Percentiles rank a stretch among this genome's conserved stretches.
These are phyloP conservation scores for Eimeria maxima DNA, from an alignment of 169 alveolate species.

Conservation along the genomic window DNA sequence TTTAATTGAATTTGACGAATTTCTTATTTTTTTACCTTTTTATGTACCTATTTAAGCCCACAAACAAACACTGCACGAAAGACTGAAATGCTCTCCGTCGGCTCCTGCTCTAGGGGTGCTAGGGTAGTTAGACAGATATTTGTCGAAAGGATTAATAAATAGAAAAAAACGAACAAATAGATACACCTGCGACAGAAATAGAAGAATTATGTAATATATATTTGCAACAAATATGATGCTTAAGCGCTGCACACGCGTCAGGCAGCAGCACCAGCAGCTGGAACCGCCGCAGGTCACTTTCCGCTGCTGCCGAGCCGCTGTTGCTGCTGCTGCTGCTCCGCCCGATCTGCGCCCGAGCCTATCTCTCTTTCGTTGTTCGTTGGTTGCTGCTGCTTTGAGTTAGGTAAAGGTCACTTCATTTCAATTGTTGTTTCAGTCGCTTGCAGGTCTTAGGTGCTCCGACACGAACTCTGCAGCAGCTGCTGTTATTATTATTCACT, in stretches of 20 bases:
- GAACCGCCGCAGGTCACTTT: slow-evolving; percentile 11
- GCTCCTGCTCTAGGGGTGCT: too few relatives aligned
- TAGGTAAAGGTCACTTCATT: not conserved
- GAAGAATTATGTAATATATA: not conserved
- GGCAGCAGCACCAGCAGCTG: slow-evolving; percentile 23
- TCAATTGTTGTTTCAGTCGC: not conserved
- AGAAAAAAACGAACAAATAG: too few relatives aligned
- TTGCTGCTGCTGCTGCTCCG: too few relatives aligned
- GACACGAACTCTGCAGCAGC: not conserved
- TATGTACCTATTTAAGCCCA: too few relatives aligned
- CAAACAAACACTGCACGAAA: too few relatives aligned
- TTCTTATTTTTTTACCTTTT: too few relatives aligned
- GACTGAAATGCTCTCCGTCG: too few relatives aligned
- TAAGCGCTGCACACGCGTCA: not conserved
- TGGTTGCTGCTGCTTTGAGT: not conserved
- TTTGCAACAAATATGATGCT: not conserved
- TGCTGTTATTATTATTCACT: not conserved
- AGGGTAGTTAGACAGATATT: too few relatives aligned
- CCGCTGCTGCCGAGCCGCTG: not conserved
- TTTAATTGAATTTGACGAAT: too few relatives aligned
- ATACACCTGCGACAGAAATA: not conserved
- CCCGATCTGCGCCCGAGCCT: not conserved
- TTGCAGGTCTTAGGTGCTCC: not conserved
- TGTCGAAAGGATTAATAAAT: too few relatives aligned
- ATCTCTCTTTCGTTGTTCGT: not conserved